Percentiles rank a stretch among this genome's conserved stretches.
These are phyloP conservation scores for Gynostemma pentaphyllum DNA, from an alignment of 306 rosid genomes.

Conservation along the genomic window DNA sequence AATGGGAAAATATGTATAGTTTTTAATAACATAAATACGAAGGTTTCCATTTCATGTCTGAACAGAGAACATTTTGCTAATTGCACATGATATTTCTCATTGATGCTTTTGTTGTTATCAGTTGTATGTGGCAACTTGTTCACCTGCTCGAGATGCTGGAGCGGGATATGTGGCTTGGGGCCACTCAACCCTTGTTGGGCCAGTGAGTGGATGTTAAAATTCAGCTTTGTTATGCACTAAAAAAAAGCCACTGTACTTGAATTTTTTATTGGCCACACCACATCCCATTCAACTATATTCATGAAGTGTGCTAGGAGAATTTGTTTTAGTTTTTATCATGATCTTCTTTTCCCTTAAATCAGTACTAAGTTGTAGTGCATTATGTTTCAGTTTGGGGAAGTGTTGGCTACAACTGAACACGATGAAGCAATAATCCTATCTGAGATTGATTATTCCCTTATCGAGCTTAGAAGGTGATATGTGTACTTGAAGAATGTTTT, in stretches of 20 bases:
- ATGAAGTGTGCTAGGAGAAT: not conserved
- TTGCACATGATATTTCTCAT: slow-evolving; percentile 7
- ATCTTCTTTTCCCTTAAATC: not conserved
- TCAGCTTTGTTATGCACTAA: not conserved
- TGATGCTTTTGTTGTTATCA: slow-evolving; percentile 22
- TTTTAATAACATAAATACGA: not conserved
- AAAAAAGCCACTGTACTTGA: not conserved
- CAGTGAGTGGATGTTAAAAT: slow-evolving; percentile 43
- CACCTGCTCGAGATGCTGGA: slow-evolving; percentile 84
- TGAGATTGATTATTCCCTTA: slow-evolving; percentile 65
- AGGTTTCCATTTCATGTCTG: not conserved
- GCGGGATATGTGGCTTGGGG: slow-evolving; percentile 97
- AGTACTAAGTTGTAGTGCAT: not conserved
- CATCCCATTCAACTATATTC: not conserved
- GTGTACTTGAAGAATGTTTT: slow-evolving; percentile 3
- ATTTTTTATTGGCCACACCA: not conserved
- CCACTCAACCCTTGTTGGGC: slow-evolving; percentile 95
- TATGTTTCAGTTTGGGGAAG: slow-evolving; percentile 79
- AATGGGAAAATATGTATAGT: not conserved
- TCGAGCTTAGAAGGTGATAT: slow-evolving; percentile 62
- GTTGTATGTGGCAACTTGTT: slow-evolving; percentile 93
- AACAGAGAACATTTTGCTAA: not conserved
- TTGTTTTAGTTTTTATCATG: slow-evolving; percentile 3
- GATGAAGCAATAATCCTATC: slow-evolving; percentile 75
- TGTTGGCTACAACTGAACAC: slow-evolving; percentile 85